These are phyloP conservation scores for Vachellia pachyceras DNA, from an alignment of 306 rosid species.

Conservation along the genomic window DNA sequence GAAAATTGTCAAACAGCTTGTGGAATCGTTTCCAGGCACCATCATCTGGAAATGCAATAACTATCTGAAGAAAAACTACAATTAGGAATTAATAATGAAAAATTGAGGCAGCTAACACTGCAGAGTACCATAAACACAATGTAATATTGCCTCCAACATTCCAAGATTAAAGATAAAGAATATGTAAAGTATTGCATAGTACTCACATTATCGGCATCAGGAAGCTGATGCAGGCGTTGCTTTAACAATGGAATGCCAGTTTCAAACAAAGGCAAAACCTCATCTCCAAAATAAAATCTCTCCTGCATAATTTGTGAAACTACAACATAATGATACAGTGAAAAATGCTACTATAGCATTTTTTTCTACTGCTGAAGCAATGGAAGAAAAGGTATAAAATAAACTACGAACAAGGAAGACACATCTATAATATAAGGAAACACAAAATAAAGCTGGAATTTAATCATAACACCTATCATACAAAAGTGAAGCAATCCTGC, in stretches of 20 bases:
- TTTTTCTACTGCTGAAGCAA: constrained; percentile 2
- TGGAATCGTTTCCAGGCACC: constrained; percentile 99
- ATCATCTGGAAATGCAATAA: constrained; percentile 96
- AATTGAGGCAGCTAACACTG: constrained; percentile 1
- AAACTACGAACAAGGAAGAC: not conserved
- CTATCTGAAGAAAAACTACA: constrained; percentile 61
- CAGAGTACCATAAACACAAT: constrained; percentile 2
- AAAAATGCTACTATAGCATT: not conserved
- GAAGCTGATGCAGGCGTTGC: constrained; percentile 82
- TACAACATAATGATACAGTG: not conserved
- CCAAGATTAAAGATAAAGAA: constrained; percentile 16
- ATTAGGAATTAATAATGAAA: constrained; percentile 26
- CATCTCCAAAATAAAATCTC: constrained; percentile 95
- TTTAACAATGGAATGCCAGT: constrained; percentile 95
- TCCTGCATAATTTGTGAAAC: constrained; percentile 60
- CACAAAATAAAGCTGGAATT: not conserved
- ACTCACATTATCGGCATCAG: constrained; percentile 75
- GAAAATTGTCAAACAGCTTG: constrained; percentile 80
- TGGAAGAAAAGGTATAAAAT: not conserved
- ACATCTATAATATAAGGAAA: constrained; percentile 5
- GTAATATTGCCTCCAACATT: not conserved
- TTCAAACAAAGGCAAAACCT: constrained; percentile 94
- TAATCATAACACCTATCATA: not conserved
- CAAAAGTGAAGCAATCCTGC: not conserved
- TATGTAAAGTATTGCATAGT: constrained; percentile 12